These are phyloP conservation scores for Vitis rupestris DNA, from an alignment of 164 flowering plant genomes.

Conservation along the genomic window DNA sequence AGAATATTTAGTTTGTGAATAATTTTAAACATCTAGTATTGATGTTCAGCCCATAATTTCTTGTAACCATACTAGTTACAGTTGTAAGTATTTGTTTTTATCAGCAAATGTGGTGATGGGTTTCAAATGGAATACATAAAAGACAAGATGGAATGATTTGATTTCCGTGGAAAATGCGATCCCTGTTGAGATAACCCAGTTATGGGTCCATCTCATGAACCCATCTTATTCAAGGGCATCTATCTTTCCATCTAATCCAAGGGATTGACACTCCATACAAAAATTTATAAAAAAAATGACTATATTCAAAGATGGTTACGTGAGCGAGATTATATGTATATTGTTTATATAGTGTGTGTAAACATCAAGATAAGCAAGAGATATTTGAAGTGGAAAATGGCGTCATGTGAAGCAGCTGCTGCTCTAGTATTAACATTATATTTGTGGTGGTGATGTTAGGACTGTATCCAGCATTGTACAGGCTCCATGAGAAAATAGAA, in stretches of 20 bases:
- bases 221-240: not conserved
- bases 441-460: conserved; percentile 24
- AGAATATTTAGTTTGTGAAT: no score
- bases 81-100: no score
- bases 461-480: conserved; percentile 13
- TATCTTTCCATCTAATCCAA: not conserved
- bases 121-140: conserved; percentile 1
- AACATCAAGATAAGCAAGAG: not conserved
- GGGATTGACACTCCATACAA: no score
- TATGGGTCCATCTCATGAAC: not conserved
- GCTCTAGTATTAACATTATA: conserved; percentile 1
- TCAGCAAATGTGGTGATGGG: no score
- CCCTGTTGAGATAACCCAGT: not conserved
- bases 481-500: not conserved
- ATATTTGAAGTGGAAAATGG: conserved; percentile 17
- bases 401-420: conserved; percentile 14
- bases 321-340: not conserved
- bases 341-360: not conserved
- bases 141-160: not conserved
- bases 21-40: no score
- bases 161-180: not conserved
- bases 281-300: no score
- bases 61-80: no score
- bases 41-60: no score
- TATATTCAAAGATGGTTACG: conserved; percentile 1